A percentile compares a stretch with the other conserved stretches of the same genome.
Evolutionary conservation across 2,329 filamentous ascomycete genomes (phyloP).

Genomic region (Coniochaeta ligniaria): DNA sequence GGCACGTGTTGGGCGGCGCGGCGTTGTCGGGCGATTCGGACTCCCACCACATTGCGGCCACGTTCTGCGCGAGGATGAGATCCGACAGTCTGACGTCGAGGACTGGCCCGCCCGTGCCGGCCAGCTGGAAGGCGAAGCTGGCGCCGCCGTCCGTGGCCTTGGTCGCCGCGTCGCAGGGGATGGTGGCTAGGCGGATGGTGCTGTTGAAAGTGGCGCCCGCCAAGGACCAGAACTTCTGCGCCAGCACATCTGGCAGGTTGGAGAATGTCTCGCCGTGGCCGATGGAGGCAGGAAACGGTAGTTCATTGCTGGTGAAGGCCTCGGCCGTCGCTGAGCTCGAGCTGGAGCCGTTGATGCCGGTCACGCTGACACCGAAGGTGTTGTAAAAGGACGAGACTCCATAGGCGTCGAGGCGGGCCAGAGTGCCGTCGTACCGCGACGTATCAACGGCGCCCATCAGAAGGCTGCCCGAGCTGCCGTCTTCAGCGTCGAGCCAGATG

Average conservation of each 20-base stretch:
- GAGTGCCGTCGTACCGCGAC: conserved; percentile 16
- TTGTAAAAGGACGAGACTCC: neutral
- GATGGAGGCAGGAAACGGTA: conserved; percentile 11
- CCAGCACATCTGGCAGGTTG: conserved; percentile 16
- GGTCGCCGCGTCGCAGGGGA: conserved; percentile 18
- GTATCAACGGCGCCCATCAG: conserved; percentile 23
- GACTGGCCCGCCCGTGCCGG: conserved; percentile 17
- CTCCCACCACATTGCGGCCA: neutral
- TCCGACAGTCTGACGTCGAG: conserved; percentile 18
- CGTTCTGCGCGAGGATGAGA: conserved; percentile 15
- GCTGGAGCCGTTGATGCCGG: conserved; percentile 11
- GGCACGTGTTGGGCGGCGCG: conserved; percentile 11
- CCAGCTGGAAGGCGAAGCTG: conserved; percentile 17
- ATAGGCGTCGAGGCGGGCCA: conserved; percentile 11
- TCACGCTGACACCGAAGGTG: conserved; percentile 8
- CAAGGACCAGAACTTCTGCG: conserved; percentile 16
- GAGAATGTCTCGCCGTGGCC: conserved; percentile 16
- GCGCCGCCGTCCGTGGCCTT: conserved; percentile 7
- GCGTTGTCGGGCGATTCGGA: neutral
- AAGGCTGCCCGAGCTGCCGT: conserved; percentile 18
- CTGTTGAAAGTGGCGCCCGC: conserved; percentile 17
- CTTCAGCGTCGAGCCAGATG: conserved; percentile 22
- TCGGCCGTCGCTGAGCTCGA: neutral
- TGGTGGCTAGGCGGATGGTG: conserved; percentile 5
- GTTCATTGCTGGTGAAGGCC: conserved; percentile 10